These are phyloP conservation scores for Xylaria multiplex DNA, from an alignment of 2,329 filamentous ascomycete species.

Conservation along the genomic window DNA sequence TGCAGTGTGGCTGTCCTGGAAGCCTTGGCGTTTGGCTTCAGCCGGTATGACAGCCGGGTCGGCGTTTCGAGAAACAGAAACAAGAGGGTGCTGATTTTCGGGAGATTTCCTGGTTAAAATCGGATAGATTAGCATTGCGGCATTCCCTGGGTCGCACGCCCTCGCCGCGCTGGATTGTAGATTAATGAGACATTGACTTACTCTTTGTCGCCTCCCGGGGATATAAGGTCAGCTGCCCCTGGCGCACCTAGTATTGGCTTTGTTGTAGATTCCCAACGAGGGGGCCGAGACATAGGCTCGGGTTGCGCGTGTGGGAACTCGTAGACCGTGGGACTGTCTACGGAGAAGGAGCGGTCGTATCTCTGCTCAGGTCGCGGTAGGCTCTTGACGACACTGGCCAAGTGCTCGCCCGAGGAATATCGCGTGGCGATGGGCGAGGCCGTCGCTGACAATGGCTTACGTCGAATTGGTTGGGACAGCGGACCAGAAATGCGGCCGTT, in stretches of 20 bases:
- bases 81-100: conserved; percentile 36
- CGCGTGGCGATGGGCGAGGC: conserved; percentile 62
- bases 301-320: conserved; percentile 58
- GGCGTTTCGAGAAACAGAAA: conserved; percentile 38
- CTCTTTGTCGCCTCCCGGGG: conserved; percentile 41
- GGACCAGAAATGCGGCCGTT: conserved; percentile 40
- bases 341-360: conserved; percentile 64
- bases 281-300: conserved; percentile 39
- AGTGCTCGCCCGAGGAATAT: conserved; percentile 57
- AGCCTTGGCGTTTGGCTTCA: conserved; percentile 45
- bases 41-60: conserved; percentile 42
- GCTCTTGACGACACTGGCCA: conserved; percentile 51
- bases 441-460: conserved; percentile 69
- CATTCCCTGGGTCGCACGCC: conserved; percentile 8
- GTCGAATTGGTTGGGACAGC: conserved; percentile 57
- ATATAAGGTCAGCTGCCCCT: conserved; percentile 29
- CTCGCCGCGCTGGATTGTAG: conserved; percentile 43
- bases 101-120: conserved; percentile 45
- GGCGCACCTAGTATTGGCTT: conserved; percentile 31
- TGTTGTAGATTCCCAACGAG: conserved; percentile 38
- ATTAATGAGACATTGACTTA: conserved; percentile 49
- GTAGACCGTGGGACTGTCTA: conserved; percentile 72
- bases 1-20: conserved; percentile 54
- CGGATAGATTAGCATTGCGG: conserved; percentile 42
- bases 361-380: conserved; percentile 62